Evolutionary conservation across 306 rosid species (phyloP), one percentile per base, ranked within the genome.

Genomic region (Cicer chorassanicum): DNA sequence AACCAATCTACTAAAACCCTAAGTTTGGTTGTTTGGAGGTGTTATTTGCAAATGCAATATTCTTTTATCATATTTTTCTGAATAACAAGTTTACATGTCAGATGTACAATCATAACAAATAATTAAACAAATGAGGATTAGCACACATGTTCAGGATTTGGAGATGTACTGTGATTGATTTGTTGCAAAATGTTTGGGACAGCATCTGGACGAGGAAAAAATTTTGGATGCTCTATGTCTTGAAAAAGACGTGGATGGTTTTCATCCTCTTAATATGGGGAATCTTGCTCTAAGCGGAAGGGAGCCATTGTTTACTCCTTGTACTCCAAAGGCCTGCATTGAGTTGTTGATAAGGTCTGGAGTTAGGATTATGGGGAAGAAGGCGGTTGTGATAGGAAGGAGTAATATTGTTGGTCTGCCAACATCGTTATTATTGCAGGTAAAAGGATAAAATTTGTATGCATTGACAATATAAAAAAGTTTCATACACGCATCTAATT

Each of bases 331-430:
- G 64, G 98, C 93, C 57, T 91, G 97, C 88, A 76, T 93, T 39
- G 98, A 93, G 84, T 78, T 93, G 80, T 78, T 91, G 89, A 83
- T 91, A 77, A 83, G 98, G 76, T 88, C 94, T 18, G 97, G 98
- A 19, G 82, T 93, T 56, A 81, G 88, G 79, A 88, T 91, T 4
- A 42, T 53, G 46, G 98, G 98, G 62, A 93, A 88, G 92, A 89
- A 84, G 45, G 96, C 91, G 2, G 96, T 83, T 21, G 98, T 93
- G 83, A 91, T 91, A 46, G 98, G 98, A 69, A 89, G 89, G 82
- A 93, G 98, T 74, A 93, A 89, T 79, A 85, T 91, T 65, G 98
- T 91, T 50, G 98, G 97, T 63, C 81, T 91, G 78, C 98, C 97
- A 2, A 70, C 93, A 38, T 91, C 97, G 41, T 82, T 91, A 86